phyloP scores from a whole-genome alignment of 1,284 basidiomycete genomes.

The Pseudozyma sp. region DNA sequence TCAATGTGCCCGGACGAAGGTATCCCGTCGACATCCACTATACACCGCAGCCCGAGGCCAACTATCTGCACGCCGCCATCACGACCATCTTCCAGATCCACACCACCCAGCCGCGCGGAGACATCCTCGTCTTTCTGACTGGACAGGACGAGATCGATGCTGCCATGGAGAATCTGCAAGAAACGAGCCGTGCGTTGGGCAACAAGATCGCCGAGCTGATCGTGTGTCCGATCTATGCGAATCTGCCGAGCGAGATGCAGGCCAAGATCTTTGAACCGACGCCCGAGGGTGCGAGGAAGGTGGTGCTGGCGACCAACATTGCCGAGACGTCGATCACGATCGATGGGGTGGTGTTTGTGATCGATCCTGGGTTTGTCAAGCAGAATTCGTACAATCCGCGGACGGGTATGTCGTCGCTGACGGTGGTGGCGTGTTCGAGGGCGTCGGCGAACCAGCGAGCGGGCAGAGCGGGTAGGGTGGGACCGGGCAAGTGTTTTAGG shows the following conservation, averaged over 20 bases:
- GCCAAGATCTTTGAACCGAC: constrained; percentile 99
- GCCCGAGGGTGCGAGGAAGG: constrained; percentile 91
- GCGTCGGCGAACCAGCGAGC: constrained; percentile 97
- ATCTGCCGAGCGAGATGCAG: constrained; percentile 97
- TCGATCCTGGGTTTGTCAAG: constrained; percentile 68
- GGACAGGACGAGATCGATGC: constrained; percentile 99
- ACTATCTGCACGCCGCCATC: constrained; percentile 97
- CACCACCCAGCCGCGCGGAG: constrained; percentile 97
- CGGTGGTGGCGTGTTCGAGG: constrained; percentile 78
- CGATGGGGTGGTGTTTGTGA: constrained; percentile 68
- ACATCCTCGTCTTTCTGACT: constrained; percentile 96
- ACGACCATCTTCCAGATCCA: constrained; percentile 99
- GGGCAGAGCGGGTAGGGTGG: constrained; percentile 95
- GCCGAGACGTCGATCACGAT: constrained; percentile 73
- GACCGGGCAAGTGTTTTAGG: constrained; percentile 97
- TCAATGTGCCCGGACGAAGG: constrained; percentile 86
- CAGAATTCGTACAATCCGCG: constrained; percentile 68
- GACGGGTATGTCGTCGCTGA: constrained; percentile 66
- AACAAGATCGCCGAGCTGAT: constrained; percentile 96
- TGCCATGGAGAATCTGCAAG: constrained; percentile 88
- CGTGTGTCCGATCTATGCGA: constrained; percentile 97
- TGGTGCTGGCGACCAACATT: constrained; percentile 96
- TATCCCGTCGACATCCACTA: constrained; percentile 98
- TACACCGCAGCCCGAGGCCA: constrained; percentile 72
- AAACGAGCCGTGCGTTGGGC: constrained; percentile 91